Evolutionary conservation across 768 basidiomycete species (phyloP).

Genomic region (Sporobolomyces pararoseus): DNA sequence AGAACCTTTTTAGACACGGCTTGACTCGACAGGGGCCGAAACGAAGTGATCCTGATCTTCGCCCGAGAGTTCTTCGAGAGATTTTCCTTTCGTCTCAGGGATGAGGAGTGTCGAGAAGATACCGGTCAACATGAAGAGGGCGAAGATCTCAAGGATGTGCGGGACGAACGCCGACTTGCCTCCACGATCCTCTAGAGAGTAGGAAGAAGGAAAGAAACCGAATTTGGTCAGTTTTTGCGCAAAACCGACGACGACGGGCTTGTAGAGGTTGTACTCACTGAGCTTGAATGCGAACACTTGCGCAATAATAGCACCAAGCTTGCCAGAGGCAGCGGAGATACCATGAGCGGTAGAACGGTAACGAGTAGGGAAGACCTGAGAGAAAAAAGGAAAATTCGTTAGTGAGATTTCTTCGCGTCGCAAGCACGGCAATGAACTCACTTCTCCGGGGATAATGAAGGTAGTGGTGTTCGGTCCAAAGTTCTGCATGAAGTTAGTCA

Average conservation of each 20-base stretch:
- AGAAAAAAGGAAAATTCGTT: neutral
- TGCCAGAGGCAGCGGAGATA: conserved; percentile 71
- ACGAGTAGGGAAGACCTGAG: conserved; percentile 67
- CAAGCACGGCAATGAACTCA: conserved; percentile 24
- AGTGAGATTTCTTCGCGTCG: neutral
- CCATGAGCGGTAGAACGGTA: conserved; percentile 75
- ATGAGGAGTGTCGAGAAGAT: conserved; percentile 73
- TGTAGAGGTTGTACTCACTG: conserved; percentile 42
- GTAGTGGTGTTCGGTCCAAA: conserved; percentile 57
- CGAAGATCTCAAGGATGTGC: conserved; percentile 66
- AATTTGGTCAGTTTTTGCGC: neutral
- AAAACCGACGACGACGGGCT: conserved; percentile 43
- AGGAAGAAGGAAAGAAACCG: neutral
- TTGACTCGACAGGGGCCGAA: too few relatives aligned
- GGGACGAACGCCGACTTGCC: conserved; percentile 53
- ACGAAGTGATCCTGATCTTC: conserved; percentile 45
- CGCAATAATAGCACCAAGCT: conserved; percentile 64
- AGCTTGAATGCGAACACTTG: conserved; percentile 44
- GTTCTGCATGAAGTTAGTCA: conserved; percentile 48
- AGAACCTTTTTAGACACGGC: neutral
- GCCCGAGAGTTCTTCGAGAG: conserved; percentile 47
- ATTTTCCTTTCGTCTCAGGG: conserved; percentile 63
- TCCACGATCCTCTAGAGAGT: conserved; percentile 65
- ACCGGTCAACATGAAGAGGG: conserved; percentile 80
- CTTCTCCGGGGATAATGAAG: conserved; percentile 71